Evolutionary conservation across 192 early-diverging fungal genomes (phyloP).

Genomic region (Mortierella alpina): DNA sequence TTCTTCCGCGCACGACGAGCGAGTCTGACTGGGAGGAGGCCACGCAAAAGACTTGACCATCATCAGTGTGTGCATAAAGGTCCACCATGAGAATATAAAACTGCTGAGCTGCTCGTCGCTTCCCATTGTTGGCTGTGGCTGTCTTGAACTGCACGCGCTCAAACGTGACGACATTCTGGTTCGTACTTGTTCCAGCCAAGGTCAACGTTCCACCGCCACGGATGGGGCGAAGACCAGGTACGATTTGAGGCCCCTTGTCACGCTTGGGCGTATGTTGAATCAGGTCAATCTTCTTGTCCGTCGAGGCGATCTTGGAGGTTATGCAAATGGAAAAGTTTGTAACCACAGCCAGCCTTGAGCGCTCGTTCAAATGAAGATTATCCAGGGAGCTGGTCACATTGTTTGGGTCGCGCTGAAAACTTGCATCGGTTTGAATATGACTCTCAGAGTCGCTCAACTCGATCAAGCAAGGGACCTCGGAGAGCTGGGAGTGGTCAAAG

Average conservation of each 20-base stretch:
- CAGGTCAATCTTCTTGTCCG: conserved; percentile 78
- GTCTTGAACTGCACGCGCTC: conserved; percentile 95
- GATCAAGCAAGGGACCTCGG: conserved; percentile 77
- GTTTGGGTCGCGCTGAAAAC: conserved; percentile 6
- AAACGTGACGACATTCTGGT: conserved; percentile 72
- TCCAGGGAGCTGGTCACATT: conserved; percentile 10
- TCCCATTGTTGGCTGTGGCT: conserved; percentile 93
- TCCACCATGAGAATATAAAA: conserved; percentile 82
- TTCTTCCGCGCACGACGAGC: conserved; percentile 88
- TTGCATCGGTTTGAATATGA: conserved; percentile 16
- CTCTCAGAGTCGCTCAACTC: conserved; percentile 55
- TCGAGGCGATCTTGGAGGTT: conserved; percentile 73
- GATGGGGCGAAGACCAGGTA: conserved; percentile 63
- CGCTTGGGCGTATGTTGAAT: conserved; percentile 89
- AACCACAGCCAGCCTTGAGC: conserved; percentile 20
- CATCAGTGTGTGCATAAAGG: conserved; percentile 73
- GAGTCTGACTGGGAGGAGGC: conserved; percentile 74
- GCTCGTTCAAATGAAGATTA: conserved; percentile 3
- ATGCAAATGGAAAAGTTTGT: conserved; percentile 77
- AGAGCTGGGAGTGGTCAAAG: conserved; percentile 50
- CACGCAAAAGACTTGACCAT: conserved; percentile 60
- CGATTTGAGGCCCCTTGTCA: conserved; percentile 92
- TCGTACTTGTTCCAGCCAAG: conserved; percentile 10
- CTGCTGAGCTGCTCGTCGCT: conserved; percentile 90
- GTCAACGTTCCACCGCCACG: conserved; percentile 64